Base-by-base conservation (phyloP, 2,329 filamentous ascomycete genomes). In the Fusarium ramigenum region DNA sequence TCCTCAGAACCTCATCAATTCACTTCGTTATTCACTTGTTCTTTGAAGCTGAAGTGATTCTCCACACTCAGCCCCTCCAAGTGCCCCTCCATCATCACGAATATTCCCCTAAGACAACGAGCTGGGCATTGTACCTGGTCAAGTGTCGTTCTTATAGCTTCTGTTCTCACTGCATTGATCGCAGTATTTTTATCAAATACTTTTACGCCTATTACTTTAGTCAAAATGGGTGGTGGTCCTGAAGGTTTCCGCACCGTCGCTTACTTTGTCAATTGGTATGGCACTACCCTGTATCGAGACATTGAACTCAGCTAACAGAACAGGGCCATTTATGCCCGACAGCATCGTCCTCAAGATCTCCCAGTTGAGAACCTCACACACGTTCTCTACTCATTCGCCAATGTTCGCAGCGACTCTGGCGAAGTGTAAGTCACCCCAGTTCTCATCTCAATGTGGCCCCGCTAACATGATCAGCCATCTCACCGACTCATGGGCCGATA, bases 311-410 rank as follows among this genome's bases (percentile, higher is more conserved):
- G 43, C 53, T 63, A 57, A 53, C 11, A 54, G 37, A 39, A 32
- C 60, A 86, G 86, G 94, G 93, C 93, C 72, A 96, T 97, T 75
- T 98, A 98, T 82, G 94, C 86, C 43, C 91, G 95, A 62, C 92
- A 96, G 77, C 93, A 96, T 80, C 88, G 91, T n/a, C 95, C 95
- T 0, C 93, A 97, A 79, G 91, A 97, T 79, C 88, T 98, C 10
- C 93, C 93, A 1, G 90, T 88, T 7, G 89, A 95, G 61, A 92
- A 93, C 63, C 88, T 98, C 46, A 98, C 95, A 0, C 96, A 98
- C 79, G 84, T 98, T 9, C 89, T 98, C 21, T 98, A 98, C 75
- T 86, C 95, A 21, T 98, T 98, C 83, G 96, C 94, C 79, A 97
- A 98, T 80, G 89, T 97, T 66, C 88, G 90, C 8, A 87, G 91